Percentiles rank a stretch among this genome's conserved stretches.
Evolutionary conservation across 2,329 filamentous ascomycete genomes (phyloP).

Genomic region (Fusarium staphyleae): DNA sequence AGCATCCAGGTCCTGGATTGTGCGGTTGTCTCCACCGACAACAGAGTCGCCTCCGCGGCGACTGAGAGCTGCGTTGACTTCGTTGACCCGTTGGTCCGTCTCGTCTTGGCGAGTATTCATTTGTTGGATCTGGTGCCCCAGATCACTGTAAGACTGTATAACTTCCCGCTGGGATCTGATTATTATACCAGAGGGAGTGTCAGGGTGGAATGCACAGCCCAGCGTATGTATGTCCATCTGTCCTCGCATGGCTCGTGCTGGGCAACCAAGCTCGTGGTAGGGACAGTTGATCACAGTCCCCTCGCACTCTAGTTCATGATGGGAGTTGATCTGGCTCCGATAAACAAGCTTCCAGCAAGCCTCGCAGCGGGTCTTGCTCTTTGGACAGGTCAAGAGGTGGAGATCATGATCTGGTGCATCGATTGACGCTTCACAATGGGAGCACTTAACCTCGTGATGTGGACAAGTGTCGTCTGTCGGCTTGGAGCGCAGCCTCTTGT

Average conservation of each 20-base stretch:
- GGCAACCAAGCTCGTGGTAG: slow-evolving; percentile 49
- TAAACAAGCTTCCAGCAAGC: slow-evolving; percentile 56
- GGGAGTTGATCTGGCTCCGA: slow-evolving; percentile 55
- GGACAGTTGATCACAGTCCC: slow-evolving; percentile 59
- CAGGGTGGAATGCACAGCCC: slow-evolving; percentile 59
- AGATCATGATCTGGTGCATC: slow-evolving; percentile 52
- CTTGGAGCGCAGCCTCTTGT: slow-evolving; percentile 59
- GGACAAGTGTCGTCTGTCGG: slow-evolving; percentile 61
- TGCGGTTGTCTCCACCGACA: slow-evolving; percentile 55
- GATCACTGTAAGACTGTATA: slow-evolving; percentile 52
- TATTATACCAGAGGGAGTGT: slow-evolving; percentile 59
- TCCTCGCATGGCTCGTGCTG: slow-evolving; percentile 45
- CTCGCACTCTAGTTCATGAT: slow-evolving; percentile 57
- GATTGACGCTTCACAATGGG: slow-evolving; percentile 60
- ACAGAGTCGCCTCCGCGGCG: slow-evolving; percentile 50
- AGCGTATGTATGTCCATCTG: slow-evolving; percentile 55
- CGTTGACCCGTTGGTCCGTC: slow-evolving; percentile 44
- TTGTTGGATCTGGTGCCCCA: slow-evolving; percentile 47
- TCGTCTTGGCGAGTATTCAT: slow-evolving; percentile 47
- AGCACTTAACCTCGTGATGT: slow-evolving; percentile 60
- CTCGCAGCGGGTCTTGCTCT: slow-evolving; percentile 57
- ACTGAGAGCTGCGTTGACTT: slow-evolving; percentile 53
- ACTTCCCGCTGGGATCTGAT: slow-evolving; percentile 57
- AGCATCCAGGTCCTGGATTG: slow-evolving; percentile 53
- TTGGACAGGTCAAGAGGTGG: slow-evolving; percentile 52